A percentile compares a stretch with the other conserved stretches of the same genome.
Evolutionary conservation across 2,329 filamentous ascomycete species (phyloP).

Genomic region (Botrytis fragariae): DNA sequence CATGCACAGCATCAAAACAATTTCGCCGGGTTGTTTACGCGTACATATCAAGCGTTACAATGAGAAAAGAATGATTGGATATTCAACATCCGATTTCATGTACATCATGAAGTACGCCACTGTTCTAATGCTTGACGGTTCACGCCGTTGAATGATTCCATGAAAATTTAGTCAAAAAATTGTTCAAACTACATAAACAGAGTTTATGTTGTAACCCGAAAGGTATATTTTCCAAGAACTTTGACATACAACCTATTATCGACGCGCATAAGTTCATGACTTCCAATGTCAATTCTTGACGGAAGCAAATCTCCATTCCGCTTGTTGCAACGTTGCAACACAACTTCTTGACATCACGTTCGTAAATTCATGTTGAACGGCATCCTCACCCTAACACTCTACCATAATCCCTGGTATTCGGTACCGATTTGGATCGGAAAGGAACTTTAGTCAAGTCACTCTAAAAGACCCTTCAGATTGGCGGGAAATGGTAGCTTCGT

Average conservation of each 20-base stretch:
- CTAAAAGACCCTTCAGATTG: slow-evolving; percentile 8
- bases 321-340: background rate
- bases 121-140: background rate
- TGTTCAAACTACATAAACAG: background rate
- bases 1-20: background rate
- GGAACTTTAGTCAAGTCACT: slow-evolving; percentile 1
- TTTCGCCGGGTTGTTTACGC: background rate
- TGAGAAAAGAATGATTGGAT: background rate
- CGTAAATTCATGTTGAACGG: background rate
- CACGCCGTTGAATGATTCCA: background rate
- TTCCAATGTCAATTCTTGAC: background rate
- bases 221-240: background rate
- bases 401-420: slow-evolving; percentile 1
- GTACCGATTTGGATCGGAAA: background rate
- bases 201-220: background rate
- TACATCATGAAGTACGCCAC: background rate
- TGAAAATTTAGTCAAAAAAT: background rate
- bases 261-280: background rate
- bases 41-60: background rate
- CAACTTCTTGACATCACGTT: background rate
- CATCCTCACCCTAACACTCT: background rate
- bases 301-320: background rate
- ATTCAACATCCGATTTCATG: background rate
- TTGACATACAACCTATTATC: background rate
- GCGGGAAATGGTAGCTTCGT: background rate